phyloP scores from a whole-genome alignment of 2,329 filamentous ascomycete genomes.

The Rhexocercosporidium sp. region DNA sequence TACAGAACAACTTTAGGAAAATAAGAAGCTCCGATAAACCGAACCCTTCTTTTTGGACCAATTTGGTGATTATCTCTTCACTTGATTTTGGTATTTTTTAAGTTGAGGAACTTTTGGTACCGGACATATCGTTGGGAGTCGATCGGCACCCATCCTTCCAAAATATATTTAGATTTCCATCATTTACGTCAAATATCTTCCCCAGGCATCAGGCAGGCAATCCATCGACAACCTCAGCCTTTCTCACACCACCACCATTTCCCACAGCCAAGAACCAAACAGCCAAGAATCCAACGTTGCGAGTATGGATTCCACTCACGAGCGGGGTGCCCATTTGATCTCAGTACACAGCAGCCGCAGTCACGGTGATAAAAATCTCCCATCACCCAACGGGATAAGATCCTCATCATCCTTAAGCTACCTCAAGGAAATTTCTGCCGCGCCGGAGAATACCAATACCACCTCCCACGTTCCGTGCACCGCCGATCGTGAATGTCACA shows the following conservation, averaged over 20 bases:
- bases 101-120: too few species aligned
- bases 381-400: background rate
- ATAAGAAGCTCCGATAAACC: background rate
- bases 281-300: too few species aligned
- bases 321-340: background rate
- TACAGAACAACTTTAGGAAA: background rate
- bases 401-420: background rate
- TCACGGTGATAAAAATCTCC: too few species aligned
- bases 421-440: background rate
- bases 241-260: background rate
- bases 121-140: background rate
- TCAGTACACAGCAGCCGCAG: too few species aligned
- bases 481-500: constrained; percentile 4
- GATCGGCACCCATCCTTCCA: too few species aligned
- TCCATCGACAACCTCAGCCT: constrained; percentile 1
- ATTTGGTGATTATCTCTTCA: too few species aligned
- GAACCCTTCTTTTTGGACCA: background rate
- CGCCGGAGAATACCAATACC: background rate
- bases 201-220: background rate
- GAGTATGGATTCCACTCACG: background rate
- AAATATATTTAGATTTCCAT: too few species aligned
- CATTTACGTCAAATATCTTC: too few species aligned
- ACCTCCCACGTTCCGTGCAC: background rate
- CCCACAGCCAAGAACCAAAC: background rate
- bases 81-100: too few species aligned